These are phyloP conservation scores for Pholiota molesta DNA, from an alignment of 768 basidiomycete genomes.

Conservation along the genomic window DNA sequence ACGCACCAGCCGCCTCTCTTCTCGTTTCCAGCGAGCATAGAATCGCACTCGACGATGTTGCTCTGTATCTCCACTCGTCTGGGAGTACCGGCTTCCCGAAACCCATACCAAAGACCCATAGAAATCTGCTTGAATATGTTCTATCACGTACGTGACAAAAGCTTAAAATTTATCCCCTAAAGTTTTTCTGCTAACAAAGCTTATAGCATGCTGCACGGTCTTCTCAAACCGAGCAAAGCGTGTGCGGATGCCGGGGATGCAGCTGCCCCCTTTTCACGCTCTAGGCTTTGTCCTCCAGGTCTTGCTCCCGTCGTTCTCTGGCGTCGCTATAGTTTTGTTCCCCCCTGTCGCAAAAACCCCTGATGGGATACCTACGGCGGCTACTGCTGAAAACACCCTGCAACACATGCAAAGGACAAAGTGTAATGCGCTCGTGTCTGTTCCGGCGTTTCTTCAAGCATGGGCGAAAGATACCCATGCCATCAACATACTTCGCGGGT, in stretches of 20 bases:
- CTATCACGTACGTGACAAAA: slow-evolving; percentile 26
- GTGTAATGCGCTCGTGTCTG: slow-evolving; percentile 30
- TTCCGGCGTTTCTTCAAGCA: slow-evolving; percentile 40
- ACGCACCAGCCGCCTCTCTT: neutral
- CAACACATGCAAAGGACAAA: slow-evolving; percentile 29
- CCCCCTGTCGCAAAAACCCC: slow-evolving; percentile 27
- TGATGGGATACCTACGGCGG: slow-evolving; percentile 30
- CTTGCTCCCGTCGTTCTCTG: slow-evolving; percentile 24
- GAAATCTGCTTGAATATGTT: slow-evolving; percentile 5
- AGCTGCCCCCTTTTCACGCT: slow-evolving; percentile 36
- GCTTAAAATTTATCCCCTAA: neutral
- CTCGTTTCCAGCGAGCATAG: slow-evolving; percentile 11
- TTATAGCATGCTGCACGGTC: neutral
- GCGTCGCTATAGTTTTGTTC: slow-evolving; percentile 24
- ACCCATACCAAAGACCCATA: slow-evolving; percentile 35
- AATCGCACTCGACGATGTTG: slow-evolving; percentile 8
- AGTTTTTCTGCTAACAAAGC: neutral
- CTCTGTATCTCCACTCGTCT: slow-evolving; percentile 16
- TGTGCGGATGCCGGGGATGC: slow-evolving; percentile 21
- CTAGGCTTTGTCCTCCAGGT: slow-evolving; percentile 30
- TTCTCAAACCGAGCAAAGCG: neutral
- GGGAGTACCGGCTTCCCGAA: slow-evolving; percentile 36
- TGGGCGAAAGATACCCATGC: slow-evolving; percentile 29
- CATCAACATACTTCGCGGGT: slow-evolving; percentile 24
- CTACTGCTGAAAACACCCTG: slow-evolving; percentile 28